These are phyloP conservation scores for Corrigiola litoralis DNA, from an alignment of 179 eudicot genomes.

Conservation along the genomic window DNA sequence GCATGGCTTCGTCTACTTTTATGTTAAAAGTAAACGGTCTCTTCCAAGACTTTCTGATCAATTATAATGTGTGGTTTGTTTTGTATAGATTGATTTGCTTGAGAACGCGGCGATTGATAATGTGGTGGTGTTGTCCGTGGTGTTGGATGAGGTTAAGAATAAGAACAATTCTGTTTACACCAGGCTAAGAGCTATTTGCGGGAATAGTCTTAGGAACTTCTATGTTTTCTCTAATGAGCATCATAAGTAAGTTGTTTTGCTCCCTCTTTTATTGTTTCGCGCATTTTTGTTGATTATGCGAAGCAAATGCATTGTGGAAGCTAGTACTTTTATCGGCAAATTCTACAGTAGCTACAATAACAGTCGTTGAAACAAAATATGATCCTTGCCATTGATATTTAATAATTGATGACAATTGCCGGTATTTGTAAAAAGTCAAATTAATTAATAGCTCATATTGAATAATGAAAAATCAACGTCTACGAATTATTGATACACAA, in stretches of 20 bases:
- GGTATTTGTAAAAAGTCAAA: no score
- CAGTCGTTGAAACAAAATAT: no score
- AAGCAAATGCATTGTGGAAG: not conserved
- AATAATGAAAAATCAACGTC: no score
- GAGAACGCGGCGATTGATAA: slow-evolving; percentile 83
- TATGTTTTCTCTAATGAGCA: slow-evolving; percentile 89
- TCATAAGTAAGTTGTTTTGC: slow-evolving; percentile 57
- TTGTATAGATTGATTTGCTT: slow-evolving; percentile 74
- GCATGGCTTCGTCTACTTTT: no score
- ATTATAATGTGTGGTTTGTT: not conserved
- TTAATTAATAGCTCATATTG: no score
- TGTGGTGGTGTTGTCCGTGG: slow-evolving; percentile 86
- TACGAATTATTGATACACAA: no score
- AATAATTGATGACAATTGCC: no score
- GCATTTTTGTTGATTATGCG: not conserved
- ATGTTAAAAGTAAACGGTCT: no score
- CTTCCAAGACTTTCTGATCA: no score
- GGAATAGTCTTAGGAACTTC: slow-evolving; percentile 61
- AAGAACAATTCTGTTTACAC: slow-evolving; percentile 79
- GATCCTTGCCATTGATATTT: no score
- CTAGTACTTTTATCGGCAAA: no score
- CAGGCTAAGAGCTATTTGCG: slow-evolving; percentile 78
- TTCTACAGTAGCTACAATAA: no score
- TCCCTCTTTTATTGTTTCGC: not conserved
- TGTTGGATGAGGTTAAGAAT: slow-evolving; percentile 86